Base-by-base conservation (phyloP, 164 flowering plant genomes). In the Echeveria elegans region DNA sequence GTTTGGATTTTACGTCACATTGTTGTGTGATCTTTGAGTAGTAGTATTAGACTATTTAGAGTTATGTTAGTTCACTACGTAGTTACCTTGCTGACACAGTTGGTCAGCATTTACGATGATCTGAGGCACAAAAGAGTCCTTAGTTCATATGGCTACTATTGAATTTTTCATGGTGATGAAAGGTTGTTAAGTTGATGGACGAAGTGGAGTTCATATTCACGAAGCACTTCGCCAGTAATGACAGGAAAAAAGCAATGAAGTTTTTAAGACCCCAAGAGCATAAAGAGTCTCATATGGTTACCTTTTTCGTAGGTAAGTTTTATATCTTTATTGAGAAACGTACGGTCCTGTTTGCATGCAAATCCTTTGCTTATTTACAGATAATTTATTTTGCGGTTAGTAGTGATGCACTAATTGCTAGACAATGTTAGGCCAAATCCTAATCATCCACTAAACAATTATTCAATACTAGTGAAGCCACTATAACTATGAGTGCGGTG, bases 171-270 rank as follows among this genome's bases (percentile, higher is more conserved):
- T 16, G 64, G 38, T 61, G 36, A 60, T 50, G 29, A 18, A 82
- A 94, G 97, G 89, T 86, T 71, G 87, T 86, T 28, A 83, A 82
- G 72, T 78, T 90, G 64, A 86, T 83, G 82, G 99, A 95, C 69
- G 99, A 95, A 80, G 97, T 95, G 89, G 99, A 95, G 78, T 82
- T 88, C 84, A 82, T 86, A 69, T 92, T 95, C 91, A 90, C 94
- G 71, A 34, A 63, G 66, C 23, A 36, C 64, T 60, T 28, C n/a
- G 36, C 64, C 64, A 29, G 37, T 18, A 32, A 60, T 16, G n/a
- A 32, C 36, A 60, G 34, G 36, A 95, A 60, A 26, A 60, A 26
- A 5, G 64, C 64, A 32, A 60, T 60, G 64, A 60, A 26, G 36
- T 60, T 60, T 11, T n/a, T 28, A 36, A 60, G 64, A 28, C 34